A percentile compares a stretch with the other conserved stretches of the same genome.
Evolutionary conservation across 768 basidiomycete genomes (phyloP).

Genomic region (Lentinula boryana): DNA sequence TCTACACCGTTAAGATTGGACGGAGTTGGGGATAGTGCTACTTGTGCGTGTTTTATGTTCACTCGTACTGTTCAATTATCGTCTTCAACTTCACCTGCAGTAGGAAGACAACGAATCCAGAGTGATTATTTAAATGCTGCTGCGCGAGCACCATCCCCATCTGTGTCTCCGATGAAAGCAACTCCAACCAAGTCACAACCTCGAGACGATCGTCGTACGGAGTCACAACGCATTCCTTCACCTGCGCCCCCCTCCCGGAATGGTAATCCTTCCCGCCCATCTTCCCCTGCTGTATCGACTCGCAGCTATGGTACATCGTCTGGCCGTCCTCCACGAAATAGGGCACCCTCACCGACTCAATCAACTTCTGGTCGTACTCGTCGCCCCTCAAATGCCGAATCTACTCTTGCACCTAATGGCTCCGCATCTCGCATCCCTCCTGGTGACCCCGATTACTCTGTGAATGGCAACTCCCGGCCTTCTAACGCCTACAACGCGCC

Average conservation of each 20-base stretch:
- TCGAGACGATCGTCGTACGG: constrained; percentile 19
- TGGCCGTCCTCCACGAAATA: constrained; percentile 17
- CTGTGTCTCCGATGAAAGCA: constrained; percentile 8
- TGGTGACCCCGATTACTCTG: constrained; percentile 13
- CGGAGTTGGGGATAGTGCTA: constrained; percentile 38
- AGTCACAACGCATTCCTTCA: constrained; percentile 14
- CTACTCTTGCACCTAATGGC: constrained; percentile 15
- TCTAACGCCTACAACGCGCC: neutral
- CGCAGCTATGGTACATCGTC: constrained; percentile 12
- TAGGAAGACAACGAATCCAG: constrained; percentile 12
- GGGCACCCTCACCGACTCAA: constrained; percentile 16
- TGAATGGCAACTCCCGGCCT: neutral
- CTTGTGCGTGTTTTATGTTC: constrained; percentile 22
- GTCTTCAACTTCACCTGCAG: constrained; percentile 6
- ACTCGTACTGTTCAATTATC: neutral
- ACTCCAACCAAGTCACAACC: constrained; percentile 8
- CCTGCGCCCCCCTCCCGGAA: constrained; percentile 16
- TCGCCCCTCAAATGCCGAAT: constrained; percentile 40
- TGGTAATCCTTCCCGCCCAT: constrained; percentile 26
- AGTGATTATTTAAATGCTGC: constrained; percentile 14
- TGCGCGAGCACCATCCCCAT: constrained; percentile 12
- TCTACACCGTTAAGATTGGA: constrained; percentile 47
- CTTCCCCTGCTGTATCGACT: constrained; percentile 32
- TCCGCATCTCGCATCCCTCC: constrained; percentile 15
- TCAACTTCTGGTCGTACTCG: constrained; percentile 16